Evolutionary conservation across 176 grass and related monocot species (phyloP).

Genomic region (Panicum miliaceum): DNA sequence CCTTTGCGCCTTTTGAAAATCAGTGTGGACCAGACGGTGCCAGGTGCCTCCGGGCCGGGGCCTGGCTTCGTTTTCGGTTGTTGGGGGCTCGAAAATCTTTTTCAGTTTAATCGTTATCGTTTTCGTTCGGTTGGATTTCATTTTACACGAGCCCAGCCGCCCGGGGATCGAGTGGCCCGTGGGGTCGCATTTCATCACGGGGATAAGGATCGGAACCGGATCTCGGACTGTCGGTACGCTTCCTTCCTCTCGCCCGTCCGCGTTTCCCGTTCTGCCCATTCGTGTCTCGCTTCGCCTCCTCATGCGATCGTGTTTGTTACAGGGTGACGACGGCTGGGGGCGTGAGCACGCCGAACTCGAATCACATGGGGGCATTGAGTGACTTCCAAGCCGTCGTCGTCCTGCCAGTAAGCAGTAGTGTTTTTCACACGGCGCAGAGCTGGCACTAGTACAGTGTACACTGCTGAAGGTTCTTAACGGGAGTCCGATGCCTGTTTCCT

Average conservation of each 20-base stretch:
- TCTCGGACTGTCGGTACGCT: constrained; percentile 1
- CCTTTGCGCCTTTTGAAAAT: not conserved
- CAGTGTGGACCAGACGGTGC: not conserved
- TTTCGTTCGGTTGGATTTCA: constrained; percentile 16
- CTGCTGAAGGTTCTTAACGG: not conserved
- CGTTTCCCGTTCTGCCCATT: not conserved
- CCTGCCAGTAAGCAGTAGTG: not conserved
- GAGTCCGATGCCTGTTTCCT: not conserved
- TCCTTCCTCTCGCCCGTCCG: not conserved
- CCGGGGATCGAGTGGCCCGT: not conserved
- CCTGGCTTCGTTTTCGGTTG: constrained; percentile 25
- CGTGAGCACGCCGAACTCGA: not conserved
- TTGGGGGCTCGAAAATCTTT: constrained; percentile 5
- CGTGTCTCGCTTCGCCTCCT: not conserved
- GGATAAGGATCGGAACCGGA: constrained; percentile 10
- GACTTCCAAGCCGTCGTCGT: constrained; percentile 4
- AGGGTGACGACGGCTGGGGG: not conserved
- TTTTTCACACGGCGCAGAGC: not conserved
- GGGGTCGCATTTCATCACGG: not conserved
- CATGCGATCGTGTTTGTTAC: not conserved
- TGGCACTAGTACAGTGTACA: not conserved
- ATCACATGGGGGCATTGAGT: constrained; percentile 3
- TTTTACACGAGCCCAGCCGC: not conserved
- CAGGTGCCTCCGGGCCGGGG: not conserved
- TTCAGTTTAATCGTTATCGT: not conserved